Base-by-base conservation (phyloP, 2,329 filamentous ascomycete genomes). In the Aspergillus sp. region DNA sequence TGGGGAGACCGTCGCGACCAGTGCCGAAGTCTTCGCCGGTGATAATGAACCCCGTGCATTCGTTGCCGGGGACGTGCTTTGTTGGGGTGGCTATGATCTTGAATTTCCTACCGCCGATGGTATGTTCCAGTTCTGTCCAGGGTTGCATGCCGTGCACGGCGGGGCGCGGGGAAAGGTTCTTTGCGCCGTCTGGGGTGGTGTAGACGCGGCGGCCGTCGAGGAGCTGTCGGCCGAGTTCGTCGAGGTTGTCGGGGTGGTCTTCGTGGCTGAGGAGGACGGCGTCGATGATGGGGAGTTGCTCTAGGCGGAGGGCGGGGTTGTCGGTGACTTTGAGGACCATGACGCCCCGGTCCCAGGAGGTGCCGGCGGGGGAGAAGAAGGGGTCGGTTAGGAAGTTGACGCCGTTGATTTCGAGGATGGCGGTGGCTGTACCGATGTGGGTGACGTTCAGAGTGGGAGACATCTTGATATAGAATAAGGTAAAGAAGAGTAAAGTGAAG, bases 191-290 rank as follows among this genome's bases (percentile, higher is more conserved):
- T 1, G 69, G 54, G 1, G 79, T 82, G 0, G 79, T 82, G 30
- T 81, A 68, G 4, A 82, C 80, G 2, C 64, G 68, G 7, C 78
- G 77, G 3, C 77, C 79, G 48, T 82, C 72, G 5, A 82, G 73
- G 0, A 82, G 70, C 7, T 62, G 71, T 4, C 79, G 79, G 20
- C 80, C 80, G 0, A 76, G 61, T 2, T 75, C 70, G 34, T 83
- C 80, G 2, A 83, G 71, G 58, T 82, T 82, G 59, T 82, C 80
- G 0, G 70, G 68, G 56, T 82, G 80, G 64, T 82, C 78, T 64
- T 82, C 80, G 57, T 83, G 80, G 64, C 77, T 80, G 8, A 82
- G 71, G 1, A 82, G 71, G 3, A 82, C 68, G n/a, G 74, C 79
- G 50, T 82, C 79, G 59, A 82, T 80, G 9, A 67, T 66, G 0